Conservation (phyloP, 2,329 filamentous ascomycete species). For the Penicillium sp. region DNA sequence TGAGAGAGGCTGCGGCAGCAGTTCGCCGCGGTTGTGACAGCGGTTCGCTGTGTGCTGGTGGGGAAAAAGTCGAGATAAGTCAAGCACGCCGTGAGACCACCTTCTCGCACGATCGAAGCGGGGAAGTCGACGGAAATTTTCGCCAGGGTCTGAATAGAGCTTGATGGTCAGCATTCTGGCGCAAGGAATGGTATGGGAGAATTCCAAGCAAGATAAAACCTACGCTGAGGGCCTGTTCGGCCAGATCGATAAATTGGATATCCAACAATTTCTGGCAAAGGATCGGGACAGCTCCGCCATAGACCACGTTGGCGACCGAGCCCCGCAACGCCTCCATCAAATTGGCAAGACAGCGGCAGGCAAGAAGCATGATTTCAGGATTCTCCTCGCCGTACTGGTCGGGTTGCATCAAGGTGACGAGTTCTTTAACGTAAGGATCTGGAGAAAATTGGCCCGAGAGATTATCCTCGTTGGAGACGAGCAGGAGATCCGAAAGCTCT, state of each 20-base stretch:
- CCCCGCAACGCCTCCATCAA: conserved; percentile 94
- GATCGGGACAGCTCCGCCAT: conserved; percentile 91
- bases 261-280: conserved; percentile 92
- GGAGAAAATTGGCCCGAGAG: conserved; percentile 91
- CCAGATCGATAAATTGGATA: conserved; percentile 94
- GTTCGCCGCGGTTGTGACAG: conserved; percentile 94
- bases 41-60: conserved; percentile 91
- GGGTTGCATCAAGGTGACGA: conserved; percentile 85
- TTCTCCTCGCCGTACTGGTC: conserved; percentile 85
- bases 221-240: conserved; percentile 87
- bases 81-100: conserved; percentile 88
- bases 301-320: conserved; percentile 91
- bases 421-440: conserved; percentile 90
- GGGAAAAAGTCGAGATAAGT: conserved; percentile 97
- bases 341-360: conserved; percentile 91
- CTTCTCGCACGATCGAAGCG: conserved; percentile 88
- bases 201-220: conserved; percentile 22
- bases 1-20: conserved; percentile 95
- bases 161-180: conserved; percentile 2
- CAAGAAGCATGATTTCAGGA: conserved; percentile 92
- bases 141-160: conserved; percentile 63
- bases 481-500: conserved; percentile 84
- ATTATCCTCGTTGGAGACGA: conserved; percentile 95
- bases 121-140: conserved; percentile 98
- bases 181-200: not conserved